phyloP scores from a whole-genome alignment of 371 early-diverging fungal genomes.

The Apophysomyces ossiformis region DNA sequence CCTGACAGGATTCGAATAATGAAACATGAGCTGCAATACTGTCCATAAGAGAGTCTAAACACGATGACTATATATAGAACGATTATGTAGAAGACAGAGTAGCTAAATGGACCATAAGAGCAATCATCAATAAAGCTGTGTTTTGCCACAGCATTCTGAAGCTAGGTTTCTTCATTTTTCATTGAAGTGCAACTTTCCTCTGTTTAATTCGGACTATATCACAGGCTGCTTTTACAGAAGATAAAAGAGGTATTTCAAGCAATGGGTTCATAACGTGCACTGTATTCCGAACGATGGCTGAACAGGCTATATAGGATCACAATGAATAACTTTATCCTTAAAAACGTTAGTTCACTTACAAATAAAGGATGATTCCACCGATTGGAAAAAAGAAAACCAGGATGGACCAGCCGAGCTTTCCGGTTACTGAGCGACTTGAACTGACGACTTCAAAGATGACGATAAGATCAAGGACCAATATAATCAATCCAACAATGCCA shows the following conservation, averaged over 20 bases:
- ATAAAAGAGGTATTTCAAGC: conserved; percentile 24
- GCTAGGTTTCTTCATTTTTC: no score
- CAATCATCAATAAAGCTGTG: no score
- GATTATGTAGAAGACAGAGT: no score
- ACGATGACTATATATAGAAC: no score
- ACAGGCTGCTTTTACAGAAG: no score
- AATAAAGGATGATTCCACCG: conserved; percentile 62
- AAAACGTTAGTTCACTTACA: conserved; percentile 50
- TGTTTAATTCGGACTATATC: no score
- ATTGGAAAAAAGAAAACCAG: conserved; percentile 69
- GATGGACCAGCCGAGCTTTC: conserved; percentile 63
- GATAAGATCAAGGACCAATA: conserved; percentile 63
- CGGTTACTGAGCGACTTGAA: conserved; percentile 53
- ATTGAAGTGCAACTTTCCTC: no score
- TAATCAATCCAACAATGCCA: conserved; percentile 53
- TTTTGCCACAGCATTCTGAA: no score
- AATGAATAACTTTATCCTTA: conserved; percentile 3
- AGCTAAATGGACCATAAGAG: no score
- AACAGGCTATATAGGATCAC: conserved; percentile 50
- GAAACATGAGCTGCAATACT: no score
- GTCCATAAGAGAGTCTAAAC: no score
- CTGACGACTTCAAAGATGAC: conserved; percentile 67
- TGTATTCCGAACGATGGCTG: conserved; percentile 57
- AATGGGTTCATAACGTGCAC: conserved; percentile 52
- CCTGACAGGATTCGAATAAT: no score